These are phyloP conservation scores for Tricholomella constricta DNA, from an alignment of 768 basidiomycete species.

Conservation along the genomic window DNA sequence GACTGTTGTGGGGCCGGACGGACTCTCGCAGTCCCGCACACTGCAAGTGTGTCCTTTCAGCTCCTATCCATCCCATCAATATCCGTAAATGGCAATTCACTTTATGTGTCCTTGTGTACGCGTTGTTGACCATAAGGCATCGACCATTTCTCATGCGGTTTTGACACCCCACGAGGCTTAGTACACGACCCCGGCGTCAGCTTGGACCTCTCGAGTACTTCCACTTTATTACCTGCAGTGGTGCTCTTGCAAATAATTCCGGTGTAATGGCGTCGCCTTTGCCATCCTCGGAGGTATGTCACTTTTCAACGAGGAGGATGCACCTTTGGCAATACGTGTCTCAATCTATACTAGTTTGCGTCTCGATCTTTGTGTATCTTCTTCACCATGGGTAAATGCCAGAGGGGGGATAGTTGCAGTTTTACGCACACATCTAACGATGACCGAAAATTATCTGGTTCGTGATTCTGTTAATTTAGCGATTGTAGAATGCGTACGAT, in stretches of 20 bases:
- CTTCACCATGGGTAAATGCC: conserved; percentile 15
- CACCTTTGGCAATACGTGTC: conserved; percentile 10
- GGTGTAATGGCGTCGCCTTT: conserved; percentile 1
- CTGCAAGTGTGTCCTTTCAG: no score
- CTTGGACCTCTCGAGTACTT: no score
- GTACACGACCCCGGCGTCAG: no score
- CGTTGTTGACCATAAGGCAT: neutral
- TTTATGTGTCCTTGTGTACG: neutral
- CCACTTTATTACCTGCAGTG: no score
- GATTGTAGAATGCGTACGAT: neutral
- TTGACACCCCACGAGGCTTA: neutral
- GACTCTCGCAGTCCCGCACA: no score
- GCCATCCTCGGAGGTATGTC: conserved; percentile 6
- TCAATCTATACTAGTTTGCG: conserved; percentile 10
- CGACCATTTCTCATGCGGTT: neutral
- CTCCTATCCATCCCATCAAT: no score
- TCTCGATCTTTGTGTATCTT: conserved; percentile 17
- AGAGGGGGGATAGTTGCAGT: conserved; percentile 15
- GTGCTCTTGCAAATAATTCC: no score
- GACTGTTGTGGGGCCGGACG: no score
- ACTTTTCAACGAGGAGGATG: conserved; percentile 12
- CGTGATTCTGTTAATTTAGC: neutral
- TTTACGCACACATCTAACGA: conserved; percentile 11
- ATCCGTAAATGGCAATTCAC: neutral
- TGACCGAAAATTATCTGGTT: neutral